Percentiles rank a stretch among this genome's conserved stretches.
These are phyloP conservation scores for Tothia fuscella DNA, from an alignment of 2,329 filamentous ascomycete species.

Conservation along the genomic window DNA sequence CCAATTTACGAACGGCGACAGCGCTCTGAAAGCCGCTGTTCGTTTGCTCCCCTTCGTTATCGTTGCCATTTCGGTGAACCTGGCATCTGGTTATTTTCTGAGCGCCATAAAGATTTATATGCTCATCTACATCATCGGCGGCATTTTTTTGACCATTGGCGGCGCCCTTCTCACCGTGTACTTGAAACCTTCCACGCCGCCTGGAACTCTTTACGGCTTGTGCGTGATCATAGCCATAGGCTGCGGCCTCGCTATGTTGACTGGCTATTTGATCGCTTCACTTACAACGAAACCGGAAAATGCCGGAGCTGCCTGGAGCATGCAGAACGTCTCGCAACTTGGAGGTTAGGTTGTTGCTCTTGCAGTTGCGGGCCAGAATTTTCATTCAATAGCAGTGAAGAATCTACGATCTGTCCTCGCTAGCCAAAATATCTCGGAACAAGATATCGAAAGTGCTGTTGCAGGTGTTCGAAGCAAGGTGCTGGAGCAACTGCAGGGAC, in stretches of 20 bases:
- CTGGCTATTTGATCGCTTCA: slow-evolving; percentile 13
- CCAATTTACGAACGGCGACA: slow-evolving; percentile 37
- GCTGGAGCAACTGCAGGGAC: slow-evolving; percentile 9
- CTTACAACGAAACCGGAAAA: not conserved
- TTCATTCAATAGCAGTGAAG: slow-evolving; percentile 19
- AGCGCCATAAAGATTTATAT: slow-evolving; percentile 27
- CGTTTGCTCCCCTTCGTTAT: slow-evolving; percentile 32
- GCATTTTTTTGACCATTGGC: slow-evolving; percentile 24
- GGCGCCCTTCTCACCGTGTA: slow-evolving; percentile 25
- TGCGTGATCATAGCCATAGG: slow-evolving; percentile 15
- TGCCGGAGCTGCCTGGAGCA: slow-evolving; percentile 8
- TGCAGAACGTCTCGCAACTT: slow-evolving; percentile 16
- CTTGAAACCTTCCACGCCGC: slow-evolving; percentile 12
- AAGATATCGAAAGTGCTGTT: slow-evolving; percentile 14
- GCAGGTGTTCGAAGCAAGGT: slow-evolving; percentile 15
- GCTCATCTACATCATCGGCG: slow-evolving; percentile 29
- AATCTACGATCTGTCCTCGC: slow-evolving; percentile 13
- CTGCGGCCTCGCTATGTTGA: slow-evolving; percentile 14
- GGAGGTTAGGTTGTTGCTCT: slow-evolving; percentile 17
- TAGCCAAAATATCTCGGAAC: slow-evolving; percentile 12
- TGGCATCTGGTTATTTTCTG: slow-evolving; percentile 29
- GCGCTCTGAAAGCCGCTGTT: slow-evolving; percentile 28
- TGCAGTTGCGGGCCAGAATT: slow-evolving; percentile 17
- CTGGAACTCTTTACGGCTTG: slow-evolving; percentile 18
- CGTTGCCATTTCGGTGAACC: slow-evolving; percentile 23